Evolutionary conservation across 495 filamentous ascomycete genomes (phyloP).

Genomic region (Xylaria palmicola): DNA sequence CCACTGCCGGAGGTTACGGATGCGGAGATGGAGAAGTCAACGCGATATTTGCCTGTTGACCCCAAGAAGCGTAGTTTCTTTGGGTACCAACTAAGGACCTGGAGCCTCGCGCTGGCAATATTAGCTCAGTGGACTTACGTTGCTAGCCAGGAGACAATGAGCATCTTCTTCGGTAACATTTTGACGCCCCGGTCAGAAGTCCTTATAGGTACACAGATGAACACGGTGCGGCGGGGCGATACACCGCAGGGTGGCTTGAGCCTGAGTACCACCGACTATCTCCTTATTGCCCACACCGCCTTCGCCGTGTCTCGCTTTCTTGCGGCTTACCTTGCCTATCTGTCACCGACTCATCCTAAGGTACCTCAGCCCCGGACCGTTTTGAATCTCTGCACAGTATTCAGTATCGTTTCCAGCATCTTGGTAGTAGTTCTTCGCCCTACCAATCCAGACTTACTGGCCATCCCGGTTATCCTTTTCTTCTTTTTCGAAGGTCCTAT

Average conservation of each 20-base stretch:
- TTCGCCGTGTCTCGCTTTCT: conserved; percentile 51
- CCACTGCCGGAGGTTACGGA: conserved; percentile 54
- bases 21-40: conserved; percentile 45
- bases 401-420: conserved; percentile 46
- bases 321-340: conserved; percentile 48
- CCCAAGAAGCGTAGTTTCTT: conserved; percentile 37
- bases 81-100: conserved; percentile 39
- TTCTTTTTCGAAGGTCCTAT: conserved; percentile 69
- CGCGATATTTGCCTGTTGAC: conserved; percentile 41
- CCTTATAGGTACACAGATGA: conserved; percentile 35
- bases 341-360: conserved; percentile 48
- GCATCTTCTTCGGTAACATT: conserved; percentile 59
- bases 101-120: conserved; percentile 59
- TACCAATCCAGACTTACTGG: conserved; percentile 49
- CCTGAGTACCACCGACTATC: conserved; percentile 54
- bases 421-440: conserved; percentile 50
- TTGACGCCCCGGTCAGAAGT: conserved; percentile 42
- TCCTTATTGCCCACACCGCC: conserved; percentile 45
- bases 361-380: conserved; percentile 54
- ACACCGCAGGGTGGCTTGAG: conserved; percentile 43
- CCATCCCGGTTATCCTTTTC: conserved; percentile 59
- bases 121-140: conserved; percentile 74
- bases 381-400: conserved; percentile 43
- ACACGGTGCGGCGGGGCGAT: conserved; percentile 36
- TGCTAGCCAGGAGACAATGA: conserved; percentile 68